Conservation (phyloP, 441 rosid genomes). For the Populus hybrid region DNA sequence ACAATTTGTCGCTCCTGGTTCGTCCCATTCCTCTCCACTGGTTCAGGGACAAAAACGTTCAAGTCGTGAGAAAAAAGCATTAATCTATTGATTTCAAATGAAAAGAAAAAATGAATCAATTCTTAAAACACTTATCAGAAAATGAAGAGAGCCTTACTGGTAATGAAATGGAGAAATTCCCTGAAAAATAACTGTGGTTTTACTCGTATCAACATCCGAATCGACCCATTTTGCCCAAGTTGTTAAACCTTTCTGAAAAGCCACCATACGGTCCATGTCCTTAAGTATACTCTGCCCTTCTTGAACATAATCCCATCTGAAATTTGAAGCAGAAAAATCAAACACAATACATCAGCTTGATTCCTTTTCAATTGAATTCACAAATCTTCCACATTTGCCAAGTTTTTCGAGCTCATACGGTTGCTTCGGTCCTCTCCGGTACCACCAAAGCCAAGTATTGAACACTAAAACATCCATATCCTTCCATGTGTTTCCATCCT, state of each 20-base stretch:
- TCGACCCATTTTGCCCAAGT: conserved; percentile 94
- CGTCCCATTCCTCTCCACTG: conserved; percentile 70
- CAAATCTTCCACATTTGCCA: not conserved
- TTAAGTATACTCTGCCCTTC: conserved; percentile 37
- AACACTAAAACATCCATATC: conserved; percentile 61
- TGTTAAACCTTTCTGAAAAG: conserved; percentile 64
- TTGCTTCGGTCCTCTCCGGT: conserved; percentile 72
- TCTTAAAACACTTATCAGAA: not conserved
- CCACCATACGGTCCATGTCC: conserved; percentile 81
- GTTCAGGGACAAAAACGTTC: not conserved
- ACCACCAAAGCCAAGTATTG: conserved; percentile 99
- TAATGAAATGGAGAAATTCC: conserved; percentile 94
- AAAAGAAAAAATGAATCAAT: not conserved
- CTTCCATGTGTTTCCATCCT: conserved; percentile 58
- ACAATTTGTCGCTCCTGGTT: conserved; percentile 63
- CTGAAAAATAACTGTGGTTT: conserved; percentile 69
- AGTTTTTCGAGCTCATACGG: conserved; percentile 39
- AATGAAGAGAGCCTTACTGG: conserved; percentile 42
- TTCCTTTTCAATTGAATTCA: not conserved
- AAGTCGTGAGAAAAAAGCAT: not conserved
- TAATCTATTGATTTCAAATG: not conserved
- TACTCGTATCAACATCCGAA: conserved; percentile 50
- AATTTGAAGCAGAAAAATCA: not conserved
- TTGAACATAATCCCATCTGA: conserved; percentile 82
- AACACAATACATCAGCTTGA: not conserved